A percentile compares a stretch with the other conserved stretches of the same genome.
These are phyloP conservation scores for Trichosporon ovoides DNA, from an alignment of 1,284 basidiomycete species.

Conservation along the genomic window DNA sequence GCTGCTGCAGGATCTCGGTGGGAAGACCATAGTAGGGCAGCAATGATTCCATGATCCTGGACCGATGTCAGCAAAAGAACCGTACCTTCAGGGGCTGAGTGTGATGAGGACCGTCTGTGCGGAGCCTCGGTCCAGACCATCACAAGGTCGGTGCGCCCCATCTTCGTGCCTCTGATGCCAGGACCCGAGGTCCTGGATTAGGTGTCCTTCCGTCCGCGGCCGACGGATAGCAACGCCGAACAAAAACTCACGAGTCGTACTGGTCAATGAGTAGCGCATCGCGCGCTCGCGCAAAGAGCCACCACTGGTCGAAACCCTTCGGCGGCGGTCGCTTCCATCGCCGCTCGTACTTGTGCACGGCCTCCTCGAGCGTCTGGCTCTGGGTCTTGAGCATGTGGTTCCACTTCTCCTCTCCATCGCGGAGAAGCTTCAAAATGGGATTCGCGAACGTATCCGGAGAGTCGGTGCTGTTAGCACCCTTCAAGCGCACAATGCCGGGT, in stretches of 20 bases:
- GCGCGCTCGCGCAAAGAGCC: conserved; percentile 12
- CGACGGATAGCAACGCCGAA: neutral
- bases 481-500: conserved; percentile 33
- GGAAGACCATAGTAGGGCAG: conserved; percentile 46
- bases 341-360: conserved; percentile 49
- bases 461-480: conserved; percentile 16
- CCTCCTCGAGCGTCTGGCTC: conserved; percentile 51
- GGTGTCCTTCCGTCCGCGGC: no score
- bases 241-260: conserved; percentile 44
- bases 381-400: conserved; percentile 47
- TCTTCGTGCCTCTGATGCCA: no score
- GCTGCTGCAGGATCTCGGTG: conserved; percentile 34
- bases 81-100: no score
- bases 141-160: no score
- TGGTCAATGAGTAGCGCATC: conserved; percentile 48
- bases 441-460: conserved; percentile 32
- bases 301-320: conserved; percentile 49
- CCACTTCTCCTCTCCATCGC: conserved; percentile 51
- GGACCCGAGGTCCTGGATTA: neutral
- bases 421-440: conserved; percentile 49
- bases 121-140: neutral
- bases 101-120: neutral
- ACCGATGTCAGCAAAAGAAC: neutral
- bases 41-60: conserved; percentile 46
- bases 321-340: conserved; percentile 50